Base-by-base conservation (phyloP, 164 flowering plant genomes). In the Saururus chinensis region DNA sequence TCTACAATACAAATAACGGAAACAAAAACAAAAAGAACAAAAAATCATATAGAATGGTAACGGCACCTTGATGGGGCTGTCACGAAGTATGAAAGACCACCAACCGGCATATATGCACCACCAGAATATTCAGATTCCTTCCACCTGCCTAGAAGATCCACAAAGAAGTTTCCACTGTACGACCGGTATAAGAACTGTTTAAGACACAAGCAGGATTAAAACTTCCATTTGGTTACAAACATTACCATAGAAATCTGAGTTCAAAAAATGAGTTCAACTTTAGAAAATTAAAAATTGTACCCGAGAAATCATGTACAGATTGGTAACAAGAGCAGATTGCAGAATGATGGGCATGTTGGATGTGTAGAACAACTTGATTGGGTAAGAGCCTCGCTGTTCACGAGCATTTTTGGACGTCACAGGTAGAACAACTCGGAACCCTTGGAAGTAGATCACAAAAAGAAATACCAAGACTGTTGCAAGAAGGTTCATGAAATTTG, bases 331-430 rank as follows among this genome's bases (percentile, higher is more conserved):
- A 16, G 84, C 80, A 64, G 84, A 78, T 26, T 81, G 82, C 20
- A 78, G 77, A 66, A 81, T 81, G 57, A 81, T 81, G 1, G 84
- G 84, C 84, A 80, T 80, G 71, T 80, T 78, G 68, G 80, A 80
- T 40, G 82, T 80, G 74, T 78, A 80, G 70, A 80, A 80, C 25
- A 80, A 70, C 71, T 80, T 80, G 61, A 80, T 80, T n/a, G 84
- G 82, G 62, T 80, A 80, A 21, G 80, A 78, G 21, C 84, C 82
- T 58, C 76, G 80, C 60, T 78, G 84, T 40, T 82, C 82, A 60
- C 79, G 75, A 19, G 84, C 80, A 71, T 74, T 78, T 71, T 74
- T 76, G 19, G 82, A 78, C 70, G 82, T 72, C 51, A 78, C 82
- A 24, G 84, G 84, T 53, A 81, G 68, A 62, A 78, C 81, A 52